These are phyloP conservation scores for Cercospora citrullina DNA, from an alignment of 2,329 filamentous ascomycete genomes.

Conservation along the genomic window DNA sequence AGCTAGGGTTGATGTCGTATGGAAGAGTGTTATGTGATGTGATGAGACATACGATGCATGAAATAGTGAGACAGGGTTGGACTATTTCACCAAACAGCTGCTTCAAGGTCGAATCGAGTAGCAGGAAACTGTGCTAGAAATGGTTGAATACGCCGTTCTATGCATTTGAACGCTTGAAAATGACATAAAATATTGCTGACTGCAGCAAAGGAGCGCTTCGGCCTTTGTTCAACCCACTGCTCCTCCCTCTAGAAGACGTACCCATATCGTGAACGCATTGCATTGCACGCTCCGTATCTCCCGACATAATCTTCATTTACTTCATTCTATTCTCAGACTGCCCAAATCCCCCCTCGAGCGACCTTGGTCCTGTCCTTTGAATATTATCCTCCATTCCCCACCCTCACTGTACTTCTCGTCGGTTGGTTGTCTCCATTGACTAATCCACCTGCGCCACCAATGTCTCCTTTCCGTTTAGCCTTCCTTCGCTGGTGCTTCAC, in stretches of 20 bases:
- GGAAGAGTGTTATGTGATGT: not conserved
- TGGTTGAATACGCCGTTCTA: not conserved
- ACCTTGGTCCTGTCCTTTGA: not conserved
- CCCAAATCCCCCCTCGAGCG: not conserved
- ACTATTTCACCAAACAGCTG: not conserved
- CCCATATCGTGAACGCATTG: not conserved
- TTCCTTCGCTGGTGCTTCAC: conserved; percentile 25
- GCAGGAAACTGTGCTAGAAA: no score
- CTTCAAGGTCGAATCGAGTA: not conserved
- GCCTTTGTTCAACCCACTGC: not conserved
- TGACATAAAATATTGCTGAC: not conserved
- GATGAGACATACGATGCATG: not conserved
- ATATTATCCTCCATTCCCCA: conserved; percentile 7
- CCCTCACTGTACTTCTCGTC: conserved; percentile 11
- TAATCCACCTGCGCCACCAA: conserved; percentile 12
- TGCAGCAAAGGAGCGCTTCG: conserved; percentile 5
- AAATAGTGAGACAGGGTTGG: not conserved
- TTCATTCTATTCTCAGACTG: not conserved
- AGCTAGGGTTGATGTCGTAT: not conserved
- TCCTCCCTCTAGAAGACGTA: not conserved
- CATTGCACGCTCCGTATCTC: not conserved
- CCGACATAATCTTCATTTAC: not conserved
- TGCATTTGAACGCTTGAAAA: not conserved
- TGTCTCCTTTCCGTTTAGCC: conserved; percentile 14
- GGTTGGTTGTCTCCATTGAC: conserved; percentile 23